Evolutionary conservation across 441 rosid species (phyloP), one percentile per base, ranked within the genome.

Genomic region (Hura crepitans): DNA sequence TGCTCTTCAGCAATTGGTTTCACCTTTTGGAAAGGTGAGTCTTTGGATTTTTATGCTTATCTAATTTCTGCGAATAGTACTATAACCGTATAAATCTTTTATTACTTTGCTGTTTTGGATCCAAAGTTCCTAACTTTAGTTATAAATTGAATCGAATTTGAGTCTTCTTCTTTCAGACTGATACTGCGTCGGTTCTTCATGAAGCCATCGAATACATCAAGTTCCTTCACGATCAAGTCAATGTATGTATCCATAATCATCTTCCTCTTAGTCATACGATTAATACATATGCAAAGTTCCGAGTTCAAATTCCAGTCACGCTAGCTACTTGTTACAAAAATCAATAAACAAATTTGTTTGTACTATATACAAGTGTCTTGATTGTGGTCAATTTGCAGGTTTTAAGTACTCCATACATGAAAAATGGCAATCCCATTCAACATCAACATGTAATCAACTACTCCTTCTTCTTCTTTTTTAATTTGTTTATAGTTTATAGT

Each of bases 1-100:
- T 78, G 95, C 98, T 66, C 99, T 95, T 72, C 99, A 95, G 82
- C 99, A 95, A 88, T 85, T 95, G 89, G 99, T 95, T 86, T 92
- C 99, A 62, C 99, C 99, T 90, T 95, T 95, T 75, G 99, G 99
- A 85, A 95, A 95, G 94, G 99, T 90, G 74, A 75, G 80, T 65
- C 43, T 66, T 64, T 54, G 78, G 46, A 62, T 71, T 65, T 74
- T 70, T 70, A 51, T 76, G 35, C 5, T 4, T 57, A 35, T 61
- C 31, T 7, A 31, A 59, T 75, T 78, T 81, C 80, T 78, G 59
- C 68, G 66, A 61, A 80, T 74, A 69, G 65, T 66, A 74, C 23
- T 57, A 74, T 15, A 20, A 59, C 56, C 56, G 15, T 57, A 70
- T 59, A 59, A 14, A 22, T 28, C 53, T 67, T 62, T 17, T 63